Percentiles rank a stretch among this genome's conserved stretches.
Evolutionary conservation across 768 basidiomycete genomes (phyloP).

Genomic region (Amanita rubescens): DNA sequence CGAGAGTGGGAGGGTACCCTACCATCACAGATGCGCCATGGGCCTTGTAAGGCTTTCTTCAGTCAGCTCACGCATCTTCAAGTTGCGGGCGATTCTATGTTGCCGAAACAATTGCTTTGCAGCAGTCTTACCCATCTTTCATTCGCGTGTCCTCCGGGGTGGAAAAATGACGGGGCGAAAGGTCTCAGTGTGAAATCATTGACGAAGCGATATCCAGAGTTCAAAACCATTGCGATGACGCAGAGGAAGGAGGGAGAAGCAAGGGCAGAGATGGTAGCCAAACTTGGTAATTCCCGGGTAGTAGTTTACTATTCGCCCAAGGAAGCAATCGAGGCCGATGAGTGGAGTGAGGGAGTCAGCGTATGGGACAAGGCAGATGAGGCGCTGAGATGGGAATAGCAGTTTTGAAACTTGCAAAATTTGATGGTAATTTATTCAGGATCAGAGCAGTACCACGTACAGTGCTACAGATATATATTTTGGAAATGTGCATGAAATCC

Average conservation of each 20-base stretch:
- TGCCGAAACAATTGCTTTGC: constrained; percentile 17
- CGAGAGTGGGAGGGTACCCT: constrained; percentile 17
- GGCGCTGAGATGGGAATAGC: constrained; percentile 13
- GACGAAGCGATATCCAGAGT: constrained; percentile 18
- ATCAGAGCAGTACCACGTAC: no score
- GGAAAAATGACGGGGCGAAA: constrained; percentile 2
- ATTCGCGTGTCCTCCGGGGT: constrained; percentile 16
- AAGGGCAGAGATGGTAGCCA: constrained; percentile 12
- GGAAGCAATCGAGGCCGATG: constrained; percentile 29
- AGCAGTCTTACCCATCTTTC: constrained; percentile 25
- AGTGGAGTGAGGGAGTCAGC: constrained; percentile 22
- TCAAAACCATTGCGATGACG: constrained; percentile 26
- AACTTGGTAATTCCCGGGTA: constrained; percentile 11
- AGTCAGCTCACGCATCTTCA: constrained; percentile 26
- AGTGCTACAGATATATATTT: no score
- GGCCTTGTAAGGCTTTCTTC: constrained; percentile 23
- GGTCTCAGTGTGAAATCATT: constrained; percentile 14
- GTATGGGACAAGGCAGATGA: constrained; percentile 20
- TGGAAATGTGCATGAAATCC: no score
- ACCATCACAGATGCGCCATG: constrained; percentile 14
- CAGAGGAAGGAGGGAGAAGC: constrained; percentile 16
- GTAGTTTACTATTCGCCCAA: constrained; percentile 18
- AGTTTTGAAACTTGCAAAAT: no score
- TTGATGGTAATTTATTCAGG: no score
- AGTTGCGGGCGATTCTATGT: constrained; percentile 20